phyloP scores from a whole-genome alignment of 2,329 filamentous ascomycete species.

The Aspergillus proliferans region DNA sequence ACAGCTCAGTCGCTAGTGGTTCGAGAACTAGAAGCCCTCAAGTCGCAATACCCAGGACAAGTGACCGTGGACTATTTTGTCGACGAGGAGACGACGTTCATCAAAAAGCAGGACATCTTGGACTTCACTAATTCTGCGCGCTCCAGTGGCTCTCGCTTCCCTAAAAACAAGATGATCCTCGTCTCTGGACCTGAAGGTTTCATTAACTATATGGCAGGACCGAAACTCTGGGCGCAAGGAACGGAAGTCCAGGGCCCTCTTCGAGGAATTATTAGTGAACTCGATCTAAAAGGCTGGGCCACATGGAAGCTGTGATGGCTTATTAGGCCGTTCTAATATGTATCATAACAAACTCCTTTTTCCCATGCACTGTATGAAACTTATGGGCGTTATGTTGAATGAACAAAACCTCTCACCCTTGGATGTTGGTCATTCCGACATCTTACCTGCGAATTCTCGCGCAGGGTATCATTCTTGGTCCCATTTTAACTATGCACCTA shows the following conservation, averaged over 20 bases:
- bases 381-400: slow-evolving; percentile 3
- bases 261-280: slow-evolving; percentile 58
- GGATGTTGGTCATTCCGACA: neutral
- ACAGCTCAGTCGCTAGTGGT: slow-evolving; percentile 43
- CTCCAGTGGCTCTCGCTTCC: slow-evolving; percentile 15
- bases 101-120: slow-evolving; percentile 50
- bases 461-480: neutral
- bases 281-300: slow-evolving; percentile 54
- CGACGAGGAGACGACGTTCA: slow-evolving; percentile 68
- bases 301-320: slow-evolving; percentile 51
- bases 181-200: slow-evolving; percentile 91
- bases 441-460: neutral
- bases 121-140: slow-evolving; percentile 20
- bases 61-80: slow-evolving; percentile 69
- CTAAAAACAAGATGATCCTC: slow-evolving; percentile 54
- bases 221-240: slow-evolving; percentile 68
- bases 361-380: neutral
- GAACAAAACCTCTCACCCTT: neutral
- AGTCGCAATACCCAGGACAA: slow-evolving; percentile 49
- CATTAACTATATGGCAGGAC: slow-evolving; percentile 70
- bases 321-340: neutral
- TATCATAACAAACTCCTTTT: neutral
- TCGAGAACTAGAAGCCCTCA: slow-evolving; percentile 57
- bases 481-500: neutral
- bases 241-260: slow-evolving; percentile 69